Evolutionary conservation across 768 basidiomycete species (phyloP), one percentile per base, ranked within the genome.

Genomic region (Suillus sp.): DNA sequence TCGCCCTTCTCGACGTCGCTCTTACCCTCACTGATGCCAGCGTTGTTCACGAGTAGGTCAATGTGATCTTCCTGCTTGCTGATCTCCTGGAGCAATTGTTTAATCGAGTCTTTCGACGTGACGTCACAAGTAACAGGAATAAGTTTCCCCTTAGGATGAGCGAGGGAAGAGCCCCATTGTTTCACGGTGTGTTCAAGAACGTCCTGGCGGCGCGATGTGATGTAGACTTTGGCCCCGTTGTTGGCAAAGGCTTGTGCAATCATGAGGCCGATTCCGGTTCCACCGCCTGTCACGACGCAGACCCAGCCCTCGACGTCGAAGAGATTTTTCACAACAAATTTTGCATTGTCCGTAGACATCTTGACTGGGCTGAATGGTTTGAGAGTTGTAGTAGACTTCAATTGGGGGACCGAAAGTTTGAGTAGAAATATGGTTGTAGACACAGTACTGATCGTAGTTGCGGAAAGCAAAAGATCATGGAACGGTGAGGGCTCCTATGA

Each of bases 41-140:
- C 87, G 73, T 91, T 92, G 75, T 91, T 92, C 53, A 92, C 82
- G 3, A 93, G 81, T 47, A 92, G 84, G 66, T 94, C 88, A 2
- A 94, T 80, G 53, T 78, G 74, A 16, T 72, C 67, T 57, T 79
- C 77, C 25, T 78, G 75, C 47, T 72, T 73, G 7, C 69, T 74
- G 10, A 83, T 71, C 62, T 78, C 78, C 18, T 66, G 62, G 11
- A 71, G 70, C 25, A 75, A 61, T 32, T 65, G 60, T 62, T 68
- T 57, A 56, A 76, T 71, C 8, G 72, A 72, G 9, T 64, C 65
- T 61, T 78, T 72, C 65, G 69, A 66, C 14, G 71, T 71, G 53
- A 73, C 65, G 51, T 76, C 74, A 27, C 67, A 70, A 13, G 58
- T 43, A 16, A 75, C 27, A 9, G 75, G 69, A 42, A 77, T 71